phyloP scores from a whole-genome alignment of 371 early-diverging fungal species.

The Basidiobolus meristosporus region DNA sequence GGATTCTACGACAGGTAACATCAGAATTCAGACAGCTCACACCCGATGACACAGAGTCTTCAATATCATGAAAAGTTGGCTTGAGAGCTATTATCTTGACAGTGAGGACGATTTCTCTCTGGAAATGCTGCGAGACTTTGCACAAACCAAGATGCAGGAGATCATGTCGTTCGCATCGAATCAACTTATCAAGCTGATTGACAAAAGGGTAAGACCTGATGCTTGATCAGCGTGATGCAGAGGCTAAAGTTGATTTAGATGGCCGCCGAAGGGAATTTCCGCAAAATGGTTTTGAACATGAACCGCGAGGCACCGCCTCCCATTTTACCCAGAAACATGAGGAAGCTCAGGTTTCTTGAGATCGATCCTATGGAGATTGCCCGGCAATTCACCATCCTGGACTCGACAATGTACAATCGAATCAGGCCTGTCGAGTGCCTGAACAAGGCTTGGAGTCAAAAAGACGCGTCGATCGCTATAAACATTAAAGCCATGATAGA shows the following conservation, averaged over 20 bases:
- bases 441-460: constrained; percentile 71
- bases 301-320: constrained; percentile 34
- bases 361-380: constrained; percentile 85
- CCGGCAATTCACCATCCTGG: constrained; percentile 79
- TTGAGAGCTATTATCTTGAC: constrained; percentile 70
- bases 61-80: constrained; percentile 82
- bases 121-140: constrained; percentile 55
- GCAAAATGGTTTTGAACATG: constrained; percentile 37
- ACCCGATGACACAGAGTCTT: too few species aligned
- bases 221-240: constrained; percentile 11
- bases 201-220: constrained; percentile 26
- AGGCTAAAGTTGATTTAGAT: constrained; percentile 1
- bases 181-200: constrained; percentile 43
- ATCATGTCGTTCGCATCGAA: constrained; percentile 44
- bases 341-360: constrained; percentile 48
- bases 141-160: constrained; percentile 50
- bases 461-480: constrained; percentile 26
- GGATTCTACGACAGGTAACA: too few species aligned
- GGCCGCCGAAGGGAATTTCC: constrained; percentile 21
- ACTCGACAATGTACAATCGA: constrained; percentile 55
- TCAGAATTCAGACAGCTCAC: too few species aligned
- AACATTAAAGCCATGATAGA: constrained; percentile 61
- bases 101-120: constrained; percentile 43
- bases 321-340: constrained; percentile 43
- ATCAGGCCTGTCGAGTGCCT: constrained; percentile 75